Conservation (phyloP, 495 filamentous ascomycete species). For the Tuber umbilicatum region DNA sequence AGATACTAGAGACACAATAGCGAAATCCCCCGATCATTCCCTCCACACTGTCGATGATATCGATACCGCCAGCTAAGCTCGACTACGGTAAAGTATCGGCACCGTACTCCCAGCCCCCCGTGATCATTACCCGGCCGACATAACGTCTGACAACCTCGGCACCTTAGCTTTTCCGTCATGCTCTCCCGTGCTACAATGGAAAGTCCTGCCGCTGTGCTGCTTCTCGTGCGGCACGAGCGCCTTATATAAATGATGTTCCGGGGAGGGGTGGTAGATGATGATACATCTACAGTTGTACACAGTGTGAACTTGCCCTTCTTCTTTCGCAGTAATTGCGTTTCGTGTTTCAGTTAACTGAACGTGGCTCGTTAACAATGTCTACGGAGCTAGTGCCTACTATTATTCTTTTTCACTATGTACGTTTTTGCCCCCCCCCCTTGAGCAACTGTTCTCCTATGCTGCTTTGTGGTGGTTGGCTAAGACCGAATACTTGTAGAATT, state of each 20-base stretch:
- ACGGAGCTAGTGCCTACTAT: slow-evolving; percentile 14
- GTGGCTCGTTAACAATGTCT: neutral
- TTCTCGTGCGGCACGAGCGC: neutral
- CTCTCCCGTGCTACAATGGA: neutral
- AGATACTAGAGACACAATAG: neutral
- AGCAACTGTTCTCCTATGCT: neutral
- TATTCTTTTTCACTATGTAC: slow-evolving; percentile 30
- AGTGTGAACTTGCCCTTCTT: neutral
- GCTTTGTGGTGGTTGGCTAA: neutral
- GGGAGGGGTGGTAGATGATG: neutral
- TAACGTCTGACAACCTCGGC: neutral
- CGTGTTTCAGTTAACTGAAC: neutral
- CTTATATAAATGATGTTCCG: neutral
- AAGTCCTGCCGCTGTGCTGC: neutral
- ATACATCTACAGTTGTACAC: neutral
- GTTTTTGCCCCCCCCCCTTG: neutral
- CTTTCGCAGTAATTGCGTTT: neutral
- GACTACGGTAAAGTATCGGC: too few species aligned
- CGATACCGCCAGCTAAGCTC: neutral
- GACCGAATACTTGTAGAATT: slow-evolving; percentile 10
- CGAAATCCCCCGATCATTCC: neutral
- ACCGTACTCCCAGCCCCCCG: neutral
- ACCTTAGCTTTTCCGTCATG: neutral
- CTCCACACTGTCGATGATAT: neutral
- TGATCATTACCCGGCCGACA: neutral